Conservation (phyloP, 2,329 filamentous ascomycete genomes). For the Fusarium gaditjirri region DNA sequence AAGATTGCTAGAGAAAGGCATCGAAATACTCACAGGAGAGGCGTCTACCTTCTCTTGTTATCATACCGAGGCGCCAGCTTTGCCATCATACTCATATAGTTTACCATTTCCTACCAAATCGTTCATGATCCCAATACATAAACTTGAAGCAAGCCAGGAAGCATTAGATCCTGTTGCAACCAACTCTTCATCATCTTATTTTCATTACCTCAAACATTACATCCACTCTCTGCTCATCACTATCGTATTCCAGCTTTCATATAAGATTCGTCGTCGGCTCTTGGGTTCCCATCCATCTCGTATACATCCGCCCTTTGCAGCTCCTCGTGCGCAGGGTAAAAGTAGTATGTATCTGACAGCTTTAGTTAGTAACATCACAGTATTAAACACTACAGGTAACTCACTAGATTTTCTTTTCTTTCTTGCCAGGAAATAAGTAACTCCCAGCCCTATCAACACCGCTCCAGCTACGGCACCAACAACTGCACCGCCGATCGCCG, state of each 20-base stretch:
- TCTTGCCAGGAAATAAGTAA: background rate
- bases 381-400: background rate
- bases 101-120: background rate
- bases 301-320: background rate
- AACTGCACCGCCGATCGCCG: slow-evolving; percentile 16
- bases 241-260: background rate
- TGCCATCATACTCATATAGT: accelerated
- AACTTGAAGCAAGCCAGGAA: background rate
- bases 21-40: no score
- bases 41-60: background rate
- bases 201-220: accelerated
- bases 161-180: no score
- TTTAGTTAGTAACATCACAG: background rate
- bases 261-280: accelerated
- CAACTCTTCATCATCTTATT: background rate
- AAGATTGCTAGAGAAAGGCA: no score
- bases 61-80: accelerated
- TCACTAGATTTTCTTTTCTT: background rate
- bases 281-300: slow-evolving; percentile 1
- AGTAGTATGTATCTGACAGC: background rate
- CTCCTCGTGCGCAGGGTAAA: slow-evolving; percentile 6
- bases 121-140: no score
- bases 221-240: background rate
- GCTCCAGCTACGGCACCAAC: background rate
- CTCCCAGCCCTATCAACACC: background rate